A percentile compares a stretch with the other conserved stretches of the same genome.
Evolutionary conservation across 1,284 basidiomycete genomes (phyloP).

Genomic region (Peniophora sp.): DNA sequence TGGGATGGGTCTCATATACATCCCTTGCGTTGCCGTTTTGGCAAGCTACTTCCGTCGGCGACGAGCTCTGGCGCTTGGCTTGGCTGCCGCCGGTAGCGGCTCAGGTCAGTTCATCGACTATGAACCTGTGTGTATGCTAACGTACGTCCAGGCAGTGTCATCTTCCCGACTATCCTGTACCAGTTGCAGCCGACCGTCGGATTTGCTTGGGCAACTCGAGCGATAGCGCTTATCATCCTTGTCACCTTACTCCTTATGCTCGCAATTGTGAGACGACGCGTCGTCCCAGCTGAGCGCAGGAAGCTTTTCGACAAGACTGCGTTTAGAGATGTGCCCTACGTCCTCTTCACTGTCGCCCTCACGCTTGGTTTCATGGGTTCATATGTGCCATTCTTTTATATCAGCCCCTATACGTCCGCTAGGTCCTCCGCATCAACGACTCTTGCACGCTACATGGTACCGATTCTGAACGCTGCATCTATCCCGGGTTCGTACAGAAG

Average conservation of each 20-base stretch:
- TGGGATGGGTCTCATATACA: constrained; percentile 47
- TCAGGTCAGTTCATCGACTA: constrained; percentile 34
- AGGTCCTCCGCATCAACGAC: constrained; percentile 1
- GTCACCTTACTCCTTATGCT: constrained; percentile 23
- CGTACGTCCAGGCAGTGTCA: constrained; percentile 13
- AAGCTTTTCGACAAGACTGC: constrained; percentile 12
- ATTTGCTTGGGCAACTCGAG: constrained; percentile 18
- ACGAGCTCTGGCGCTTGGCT: constrained; percentile 16
- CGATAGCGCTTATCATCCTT: constrained; percentile 13
- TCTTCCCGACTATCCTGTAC: constrained; percentile 17
- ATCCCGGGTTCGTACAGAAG: constrained; percentile 12
- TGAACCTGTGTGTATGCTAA: not conserved
- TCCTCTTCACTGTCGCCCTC: constrained; percentile 7
- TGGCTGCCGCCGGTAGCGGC: constrained; percentile 17
- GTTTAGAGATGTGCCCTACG: constrained; percentile 8
- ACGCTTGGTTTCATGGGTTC: constrained; percentile 11
- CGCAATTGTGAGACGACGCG: constrained; percentile 32
- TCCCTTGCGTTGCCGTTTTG: constrained; percentile 9
- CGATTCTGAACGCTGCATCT: constrained; percentile 19
- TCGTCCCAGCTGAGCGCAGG: constrained; percentile 11
- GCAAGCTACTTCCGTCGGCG: constrained; percentile 9
- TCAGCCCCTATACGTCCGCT: constrained; percentile 5
- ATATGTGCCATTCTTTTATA: constrained; percentile 16
- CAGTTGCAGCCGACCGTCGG: constrained; percentile 15
- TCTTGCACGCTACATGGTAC: constrained; percentile 16